phyloP scores from a whole-genome alignment of 2,329 filamentous ascomycete genomes.

The Fulvia fulva region DNA sequence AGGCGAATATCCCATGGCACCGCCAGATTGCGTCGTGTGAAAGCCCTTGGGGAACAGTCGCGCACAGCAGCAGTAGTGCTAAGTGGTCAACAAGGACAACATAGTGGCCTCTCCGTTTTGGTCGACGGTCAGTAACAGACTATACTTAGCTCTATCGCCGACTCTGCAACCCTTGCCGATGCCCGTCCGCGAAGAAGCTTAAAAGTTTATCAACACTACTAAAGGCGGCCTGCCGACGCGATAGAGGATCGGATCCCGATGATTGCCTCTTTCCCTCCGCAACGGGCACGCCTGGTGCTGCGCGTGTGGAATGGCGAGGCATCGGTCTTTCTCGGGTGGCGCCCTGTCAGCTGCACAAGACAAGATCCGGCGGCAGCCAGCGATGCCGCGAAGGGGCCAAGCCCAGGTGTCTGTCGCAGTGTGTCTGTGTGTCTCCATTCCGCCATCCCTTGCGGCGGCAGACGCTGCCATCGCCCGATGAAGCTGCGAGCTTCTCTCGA shows the following conservation, averaged over 20 bases:
- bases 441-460: slow-evolving; percentile 15
- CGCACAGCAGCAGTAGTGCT: slow-evolving; percentile 16
- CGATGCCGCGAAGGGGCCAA: slow-evolving; percentile 2
- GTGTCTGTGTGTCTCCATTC: slow-evolving; percentile 7
- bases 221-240: slow-evolving; percentile 3
- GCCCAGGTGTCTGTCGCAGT: not conserved
- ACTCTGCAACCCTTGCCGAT: slow-evolving; percentile 11
- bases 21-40: slow-evolving; percentile 33
- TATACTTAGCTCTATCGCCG: slow-evolving; percentile 25
- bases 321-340: slow-evolving; percentile 24
- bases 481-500: slow-evolving; percentile 3
- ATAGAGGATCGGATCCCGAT: slow-evolving; percentile 4
- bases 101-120: slow-evolving; percentile 11
- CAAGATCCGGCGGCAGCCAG: slow-evolving; percentile 13
- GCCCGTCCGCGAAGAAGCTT: slow-evolving; percentile 12
- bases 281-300: slow-evolving; percentile 14
- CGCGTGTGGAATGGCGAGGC: slow-evolving; percentile 18
- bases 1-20: slow-evolving; percentile 28
- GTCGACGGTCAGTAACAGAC: slow-evolving; percentile 20
- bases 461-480: slow-evolving; percentile 1
- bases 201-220: slow-evolving; percentile 18
- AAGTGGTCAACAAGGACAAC: slow-evolving; percentile 22
- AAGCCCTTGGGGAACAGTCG: slow-evolving; percentile 20
- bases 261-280: slow-evolving; percentile 5
- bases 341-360: slow-evolving; percentile 23